Base-by-base conservation (phyloP, 345 rosid species). In the Euclidium syriacum region DNA sequence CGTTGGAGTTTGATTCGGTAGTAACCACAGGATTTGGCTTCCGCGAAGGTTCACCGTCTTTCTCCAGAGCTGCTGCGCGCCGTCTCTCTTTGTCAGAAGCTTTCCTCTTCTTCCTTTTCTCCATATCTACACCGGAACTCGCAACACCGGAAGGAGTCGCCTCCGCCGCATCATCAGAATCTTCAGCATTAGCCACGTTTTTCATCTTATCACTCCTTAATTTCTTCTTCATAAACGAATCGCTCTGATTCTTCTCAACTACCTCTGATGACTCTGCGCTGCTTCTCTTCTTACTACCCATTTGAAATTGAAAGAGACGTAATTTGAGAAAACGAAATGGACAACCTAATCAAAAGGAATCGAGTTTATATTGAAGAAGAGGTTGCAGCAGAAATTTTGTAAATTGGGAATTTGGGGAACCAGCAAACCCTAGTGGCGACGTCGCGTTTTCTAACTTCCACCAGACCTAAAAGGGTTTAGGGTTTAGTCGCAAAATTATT, bases 71-170 rank as follows among this genome's bases (percentile, higher is more conserved):
- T 10, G n/a, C 25, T 1, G 26, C 49, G 11, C 57, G 79, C 67
- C 56, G 86, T 41, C 85, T 73, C 80, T 80, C 82, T 61, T 90
- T 90, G 60, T 88, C 99, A 33, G 86, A 55, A 40, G 80, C 77
- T 79, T 83, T 90, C 47, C 96, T 75, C 55, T 78, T 83, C 83
- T 95, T 95, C 68, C 58, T 76, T 55, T 83, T 83, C 83, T 94
- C 92, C 99, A 94, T 94, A 3, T 83, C 82, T n/a, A 74, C 77
- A 39, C 74, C 61, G 5, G 80, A 74, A 36, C 61, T 57, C 8
- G 82, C 59, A 64, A 19, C 55, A 36, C 68, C 68, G 8, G 78
- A 41, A 29, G 56, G 56, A 7, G 41, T 19, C 20, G 18, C 43
- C 11, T 6, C 39, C 12, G 62, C 38, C 39, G 50, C 74, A 51